Base-by-base conservation (phyloP, 108 stramenopile genomes). In the Schizochytrium sp. region DNA sequence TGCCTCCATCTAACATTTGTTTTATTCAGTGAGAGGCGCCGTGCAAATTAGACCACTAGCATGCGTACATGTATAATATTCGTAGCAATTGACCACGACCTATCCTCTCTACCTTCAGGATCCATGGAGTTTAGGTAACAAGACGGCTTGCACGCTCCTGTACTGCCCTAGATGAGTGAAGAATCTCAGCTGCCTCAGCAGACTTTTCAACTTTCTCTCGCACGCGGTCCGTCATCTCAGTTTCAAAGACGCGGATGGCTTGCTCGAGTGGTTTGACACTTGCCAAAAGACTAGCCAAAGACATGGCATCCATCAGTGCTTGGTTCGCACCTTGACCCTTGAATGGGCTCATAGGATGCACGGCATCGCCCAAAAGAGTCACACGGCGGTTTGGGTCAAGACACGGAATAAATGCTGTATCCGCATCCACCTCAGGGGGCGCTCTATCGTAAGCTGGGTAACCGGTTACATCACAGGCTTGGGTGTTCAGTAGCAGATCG, bases 321-420 rank as follows among this genome's bases (percentile, higher is more conserved):
- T 97, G 96, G 90, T 98, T 97, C 56, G 97, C 97, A 15, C 97
- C 97, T 76, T 96, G 96, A 72, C 97, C 97, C 88, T 98, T 98
- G 94, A 98, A 98, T 0, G 95, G 95, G 10, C 94, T 93, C 97
- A 98, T 97, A 3, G 94, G 87, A 89, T 98, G 97, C 2, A 94
- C 89, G 4, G 97, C 97, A 92, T 98, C 97, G 3, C 97, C 97
- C 8, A 97, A 40, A 49, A 90, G 56, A 4, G 88, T 89, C 19
- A 87, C 44, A 8, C 59, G 72, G 12, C 88, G 64, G 28, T 13
- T 50, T 17, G 45, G 47, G 53, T 83, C 61, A 17, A 38, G 19
- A 19, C 3, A 38, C 3, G 46, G 38, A n/a, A 83, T 8, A 2
- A 38, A 17, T 42, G 41, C 87, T 3, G 41, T 4, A 4, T 28